Base-by-base conservation (phyloP, 1,139 yeast genomes). In the Lodderomyces jiufengensis region DNA sequence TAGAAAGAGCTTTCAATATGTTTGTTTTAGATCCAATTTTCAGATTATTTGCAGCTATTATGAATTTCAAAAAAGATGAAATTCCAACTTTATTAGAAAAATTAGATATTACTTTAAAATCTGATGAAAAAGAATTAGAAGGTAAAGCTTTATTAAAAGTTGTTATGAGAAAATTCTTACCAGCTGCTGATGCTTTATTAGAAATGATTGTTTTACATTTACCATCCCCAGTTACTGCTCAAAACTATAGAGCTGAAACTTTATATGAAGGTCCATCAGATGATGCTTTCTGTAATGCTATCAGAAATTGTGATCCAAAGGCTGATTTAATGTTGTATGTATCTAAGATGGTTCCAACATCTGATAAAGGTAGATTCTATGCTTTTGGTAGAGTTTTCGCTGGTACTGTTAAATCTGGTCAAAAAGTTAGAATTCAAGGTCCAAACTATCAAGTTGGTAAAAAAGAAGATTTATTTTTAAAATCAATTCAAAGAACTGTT, bases 351-450 rank as follows among this genome's bases (percentile, higher is more conserved):
- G 97, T 92, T 59, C 98, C 98, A 73, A 92, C 98, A 66, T 90
- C 97, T 59, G 98, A 92, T 75, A 92, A 90, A 82, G 98, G 98
- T 83, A 90, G 98, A 80, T 92, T 92, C 95, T 92, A 88, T 84
- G 98, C 98, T 66, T 92, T 92, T 78, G 98, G 98, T 74, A 94
- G 98, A 82, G 97, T 92, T 70, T 92, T 92, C 79, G 85, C 97
- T 59, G 98, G 98, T 88, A 92, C 97, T 63, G 97, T 92, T 63
- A 85, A 75, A 71, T 86, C 97, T 61, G 98, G 98, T 76, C 90
- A 84, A 81, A 92, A 92, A 86, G 95, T 92, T 66, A 86, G 98
- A 80, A 92, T 92, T 66, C 98, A 92, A 80, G 98, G 98, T 77
- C 98, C 97, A 69, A 90, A 90, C 95, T 92, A 87, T 76, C 79